These are phyloP conservation scores for Cyberlindnera meyerae DNA, from an alignment of 805 yeast genomes.

Conservation along the genomic window DNA sequence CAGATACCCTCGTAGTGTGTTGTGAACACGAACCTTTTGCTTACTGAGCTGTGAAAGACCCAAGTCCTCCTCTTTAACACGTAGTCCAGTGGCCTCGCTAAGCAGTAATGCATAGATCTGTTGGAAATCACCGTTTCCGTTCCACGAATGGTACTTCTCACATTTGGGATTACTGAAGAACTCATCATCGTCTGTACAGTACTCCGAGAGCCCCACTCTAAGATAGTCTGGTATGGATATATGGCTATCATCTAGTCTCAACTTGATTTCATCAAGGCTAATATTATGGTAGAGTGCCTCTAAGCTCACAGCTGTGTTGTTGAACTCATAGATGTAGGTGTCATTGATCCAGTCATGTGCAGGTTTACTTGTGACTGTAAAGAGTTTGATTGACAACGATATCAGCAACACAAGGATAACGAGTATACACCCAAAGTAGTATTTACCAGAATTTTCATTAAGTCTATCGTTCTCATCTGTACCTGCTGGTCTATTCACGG, in stretches of 20 bases:
- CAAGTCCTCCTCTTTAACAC: too few relatives aligned
- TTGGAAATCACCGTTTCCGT: background rate
- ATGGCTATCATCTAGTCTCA: background rate
- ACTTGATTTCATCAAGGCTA: background rate
- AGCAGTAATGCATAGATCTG: conserved; percentile 3
- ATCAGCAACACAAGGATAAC: too few relatives aligned
- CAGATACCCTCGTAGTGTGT: too few relatives aligned
- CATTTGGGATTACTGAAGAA: conserved; percentile 1
- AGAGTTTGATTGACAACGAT: too few relatives aligned
- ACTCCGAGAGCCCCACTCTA: conserved; percentile 1
- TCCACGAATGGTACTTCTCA: conserved; percentile 1
- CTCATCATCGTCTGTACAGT: conserved; percentile 8
- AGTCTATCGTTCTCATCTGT: too few relatives aligned
- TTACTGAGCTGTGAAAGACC: too few relatives aligned
- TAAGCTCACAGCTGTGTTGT: conserved; percentile 2
- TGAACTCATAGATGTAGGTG: conserved; percentile 3
- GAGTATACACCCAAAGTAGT: too few relatives aligned
- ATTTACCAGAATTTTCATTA: too few relatives aligned
- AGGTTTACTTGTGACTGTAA: too few relatives aligned
- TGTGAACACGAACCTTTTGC: too few relatives aligned
- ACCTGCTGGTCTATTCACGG: too few relatives aligned
- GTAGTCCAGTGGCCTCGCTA: conserved; percentile 4
- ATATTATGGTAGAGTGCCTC: conserved; percentile 1
- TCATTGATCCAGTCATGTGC: too few relatives aligned
- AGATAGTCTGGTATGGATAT: conserved; percentile 5